Conservation (phyloP, 495 filamentous ascomycete species). For the Trypethelium eluteriae region DNA sequence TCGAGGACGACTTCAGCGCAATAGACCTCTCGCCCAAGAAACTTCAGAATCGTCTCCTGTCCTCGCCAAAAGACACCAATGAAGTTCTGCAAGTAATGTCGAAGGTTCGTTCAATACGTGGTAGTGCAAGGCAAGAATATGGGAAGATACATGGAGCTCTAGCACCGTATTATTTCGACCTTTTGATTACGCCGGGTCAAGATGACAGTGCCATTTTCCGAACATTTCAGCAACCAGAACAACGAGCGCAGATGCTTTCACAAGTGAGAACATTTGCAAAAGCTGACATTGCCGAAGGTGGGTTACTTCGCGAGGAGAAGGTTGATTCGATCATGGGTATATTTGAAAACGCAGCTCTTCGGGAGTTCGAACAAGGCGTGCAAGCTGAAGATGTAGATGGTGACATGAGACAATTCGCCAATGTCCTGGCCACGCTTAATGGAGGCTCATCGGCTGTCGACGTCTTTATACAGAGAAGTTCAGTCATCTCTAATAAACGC, state of each 20-base stretch:
- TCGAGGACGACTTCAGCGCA: conserved; percentile 63
- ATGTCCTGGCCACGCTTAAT: conserved; percentile 75
- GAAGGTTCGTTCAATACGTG: conserved; percentile 67
- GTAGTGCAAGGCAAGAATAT: conserved; percentile 81
- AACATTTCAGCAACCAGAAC: conserved; percentile 75
- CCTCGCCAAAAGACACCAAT: conserved; percentile 32
- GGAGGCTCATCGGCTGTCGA: conserved; percentile 72
- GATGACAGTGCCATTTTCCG: conserved; percentile 77
- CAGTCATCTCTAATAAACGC: conserved; percentile 65
- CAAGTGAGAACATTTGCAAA: conserved; percentile 70
- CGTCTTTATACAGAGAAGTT: conserved; percentile 78
- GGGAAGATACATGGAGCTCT: conserved; percentile 82
- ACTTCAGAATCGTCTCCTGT: conserved; percentile 17
- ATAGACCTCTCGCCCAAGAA: conserved; percentile 43
- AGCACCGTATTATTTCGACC: conserved; percentile 80
- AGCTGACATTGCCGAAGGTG: conserved; percentile 71
- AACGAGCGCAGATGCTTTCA: conserved; percentile 79
- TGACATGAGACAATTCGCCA: conserved; percentile 78
- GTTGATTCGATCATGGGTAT: conserved; percentile 66
- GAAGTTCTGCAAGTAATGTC: conserved; percentile 59
- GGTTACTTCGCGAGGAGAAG: conserved; percentile 58
- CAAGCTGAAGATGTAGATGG: conserved; percentile 86
- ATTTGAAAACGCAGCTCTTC: conserved; percentile 83
- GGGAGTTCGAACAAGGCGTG: conserved; percentile 84
- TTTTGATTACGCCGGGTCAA: conserved; percentile 62